Evolutionary conservation across 228 moss, liverwort and hornwort species (phyloP).

Genomic region (Sphagnum magellanicum): DNA sequence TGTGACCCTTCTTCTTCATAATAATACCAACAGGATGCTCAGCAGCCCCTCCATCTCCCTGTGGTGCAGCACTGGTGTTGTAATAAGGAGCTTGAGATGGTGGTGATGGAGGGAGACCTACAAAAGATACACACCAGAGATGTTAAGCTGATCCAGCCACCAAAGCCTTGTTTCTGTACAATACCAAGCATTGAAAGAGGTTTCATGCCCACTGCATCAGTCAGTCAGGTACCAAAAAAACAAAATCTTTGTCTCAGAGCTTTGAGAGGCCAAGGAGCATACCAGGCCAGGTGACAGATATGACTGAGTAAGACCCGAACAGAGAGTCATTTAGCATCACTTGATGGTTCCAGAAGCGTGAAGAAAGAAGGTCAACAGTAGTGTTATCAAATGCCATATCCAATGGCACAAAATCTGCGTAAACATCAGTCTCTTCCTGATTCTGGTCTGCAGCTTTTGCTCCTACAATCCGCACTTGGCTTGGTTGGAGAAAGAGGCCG

Average conservation of each 20-base stretch:
- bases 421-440: conserved; percentile 49
- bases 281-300: conserved; percentile 63
- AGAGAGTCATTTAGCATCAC: conserved; percentile 57
- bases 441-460: conserved; percentile 41
- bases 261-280: not conserved
- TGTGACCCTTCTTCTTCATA: conserved; percentile 13
- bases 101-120: conserved; percentile 63
- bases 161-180: no score
- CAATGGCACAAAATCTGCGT: conserved; percentile 61
- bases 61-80: conserved; percentile 18
- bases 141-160: no score
- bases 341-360: conserved; percentile 63
- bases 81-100: conserved; percentile 19
- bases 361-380: conserved; percentile 62
- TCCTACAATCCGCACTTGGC: conserved; percentile 54
- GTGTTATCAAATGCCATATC: conserved; percentile 61
- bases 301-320: conserved; percentile 54
- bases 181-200: no score
- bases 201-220: no score
- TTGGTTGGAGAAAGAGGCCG: conserved; percentile 47
- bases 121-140: not conserved
- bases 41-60: conserved; percentile 13
- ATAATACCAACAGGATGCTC: conserved; percentile 24
- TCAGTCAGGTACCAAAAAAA: not conserved
- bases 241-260: not conserved